Evolutionary conservation across 2,329 filamentous ascomycete species (phyloP).

Genomic region (Neopestalotiopsis rosae): DNA sequence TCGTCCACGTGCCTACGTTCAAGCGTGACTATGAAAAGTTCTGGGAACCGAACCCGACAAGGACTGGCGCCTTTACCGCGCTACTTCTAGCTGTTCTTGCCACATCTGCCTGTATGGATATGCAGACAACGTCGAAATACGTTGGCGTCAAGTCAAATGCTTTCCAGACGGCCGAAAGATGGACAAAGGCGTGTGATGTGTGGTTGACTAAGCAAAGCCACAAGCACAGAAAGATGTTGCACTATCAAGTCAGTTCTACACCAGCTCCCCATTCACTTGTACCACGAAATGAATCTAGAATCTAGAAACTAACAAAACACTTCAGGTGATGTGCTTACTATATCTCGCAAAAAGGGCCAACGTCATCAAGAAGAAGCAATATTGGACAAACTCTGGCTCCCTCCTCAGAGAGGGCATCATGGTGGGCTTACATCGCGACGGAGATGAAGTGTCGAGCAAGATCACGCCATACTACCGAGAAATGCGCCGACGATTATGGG

Average conservation of each 20-base stretch:
- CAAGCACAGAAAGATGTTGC: constrained; percentile 64
- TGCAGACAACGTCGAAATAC: constrained; percentile 57
- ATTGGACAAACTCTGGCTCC: constrained; percentile 62
- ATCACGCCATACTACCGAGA: constrained; percentile 66
- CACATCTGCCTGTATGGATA: constrained; percentile 62
- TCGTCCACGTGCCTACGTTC: constrained; percentile 66
- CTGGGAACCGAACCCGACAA: constrained; percentile 52
- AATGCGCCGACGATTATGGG: constrained; percentile 66
- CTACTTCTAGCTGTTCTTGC: constrained; percentile 65
- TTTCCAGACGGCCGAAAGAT: constrained; percentile 59
- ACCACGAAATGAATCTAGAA: background rate
- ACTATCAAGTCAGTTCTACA: constrained; percentile 51
- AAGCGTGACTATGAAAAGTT: constrained; percentile 59
- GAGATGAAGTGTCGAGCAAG: constrained; percentile 58
- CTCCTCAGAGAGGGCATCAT: constrained; percentile 63
- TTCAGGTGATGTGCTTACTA: constrained; percentile 56
- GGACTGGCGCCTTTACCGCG: constrained; percentile 60
- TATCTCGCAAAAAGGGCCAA: constrained; percentile 67
- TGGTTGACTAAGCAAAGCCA: constrained; percentile 63
- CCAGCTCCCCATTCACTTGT: too few species aligned
- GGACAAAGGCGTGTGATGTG: constrained; percentile 60
- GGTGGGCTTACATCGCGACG: constrained; percentile 64
- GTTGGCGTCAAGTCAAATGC: constrained; percentile 63
- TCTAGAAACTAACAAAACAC: background rate
- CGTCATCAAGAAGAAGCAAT: constrained; percentile 68